Percentiles rank a stretch among this genome's conserved stretches.
Conservation (phyloP, 257 asterid species). For the Solanum gracilifrons region DNA sequence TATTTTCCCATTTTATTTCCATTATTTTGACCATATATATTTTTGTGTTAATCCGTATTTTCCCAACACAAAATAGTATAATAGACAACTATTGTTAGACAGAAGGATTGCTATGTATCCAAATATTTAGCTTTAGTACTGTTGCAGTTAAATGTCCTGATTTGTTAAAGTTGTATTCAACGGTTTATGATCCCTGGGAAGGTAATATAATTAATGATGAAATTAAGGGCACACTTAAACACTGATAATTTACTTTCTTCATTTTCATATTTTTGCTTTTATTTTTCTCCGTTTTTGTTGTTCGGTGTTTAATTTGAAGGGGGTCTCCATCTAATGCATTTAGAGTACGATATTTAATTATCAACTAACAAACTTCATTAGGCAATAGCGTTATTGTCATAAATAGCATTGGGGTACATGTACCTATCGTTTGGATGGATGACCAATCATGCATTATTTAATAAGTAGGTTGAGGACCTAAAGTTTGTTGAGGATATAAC, state of each 20-base stretch:
- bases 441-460: neutral
- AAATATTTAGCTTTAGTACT: too few species aligned
- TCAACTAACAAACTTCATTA: neutral
- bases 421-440: neutral
- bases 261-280: neutral
- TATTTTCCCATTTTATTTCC: too few species aligned
- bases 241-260: neutral
- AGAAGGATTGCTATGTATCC: too few species aligned
- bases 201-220: neutral
- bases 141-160: neutral
- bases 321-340: neutral
- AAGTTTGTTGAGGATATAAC: neutral
- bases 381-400: neutral
- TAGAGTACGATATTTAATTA: neutral
- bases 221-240: neutral
- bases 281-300: neutral
- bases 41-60: too few species aligned
- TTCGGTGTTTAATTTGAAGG: neutral
- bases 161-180: neutral
- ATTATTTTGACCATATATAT: too few species aligned
- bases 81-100: too few species aligned
- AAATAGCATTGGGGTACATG: neutral
- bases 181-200: neutral
- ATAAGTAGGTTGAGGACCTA: neutral
- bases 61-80: too few species aligned